Base-by-base conservation (phyloP, 148 eudicot genomes). In the Nepenthes mirabilis region DNA sequence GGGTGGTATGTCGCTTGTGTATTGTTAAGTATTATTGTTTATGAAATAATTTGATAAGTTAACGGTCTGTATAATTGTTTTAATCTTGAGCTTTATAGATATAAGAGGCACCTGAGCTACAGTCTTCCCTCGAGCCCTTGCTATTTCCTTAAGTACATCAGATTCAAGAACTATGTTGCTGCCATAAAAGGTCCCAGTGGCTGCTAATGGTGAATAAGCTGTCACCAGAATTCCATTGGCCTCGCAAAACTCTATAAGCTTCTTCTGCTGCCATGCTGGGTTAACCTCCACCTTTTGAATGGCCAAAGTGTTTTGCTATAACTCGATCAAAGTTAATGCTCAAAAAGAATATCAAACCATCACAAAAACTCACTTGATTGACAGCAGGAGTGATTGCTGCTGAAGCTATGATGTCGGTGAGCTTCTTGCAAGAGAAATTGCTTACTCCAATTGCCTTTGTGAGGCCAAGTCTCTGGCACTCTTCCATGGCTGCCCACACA, bases 261-360 rank as follows among this genome's bases (percentile, higher is more conserved):
- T 48, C 63, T 56, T 60, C 37, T 74, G 77, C n/a, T 69, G 77
- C 77, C 77, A 74, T 37, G 43, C 53, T 2, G 77, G 69, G 57
- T 74, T 74, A 32, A 74, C 58, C 56, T 74, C 77, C 55, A 69
- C 73, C 73, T 74, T 43, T 36, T 3, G 37, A 0, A 34, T 36
- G 10, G 9, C 34, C 33, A 47, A 62, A 58, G 11, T n/a, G 47
- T 36, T 36, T 58, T 36, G 23, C 5, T 58, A 58, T 52, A 10
- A 11, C 13, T 52, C 5, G 5, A 52, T 52, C 6, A 11, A 52
- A 5, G 6, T 9, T 52, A 14, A 52, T 52, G 14, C 23, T 5
- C n/a, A 52, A 11, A 9, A 14, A 5, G 5, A 52, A 52, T 9
- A 10, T 52, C 55, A 13, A 14, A 52, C 5, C 11, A 52, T 5